Evolutionary conservation across 1,139 yeast species (phyloP).

Genomic region (Kodamaea plutei): DNA sequence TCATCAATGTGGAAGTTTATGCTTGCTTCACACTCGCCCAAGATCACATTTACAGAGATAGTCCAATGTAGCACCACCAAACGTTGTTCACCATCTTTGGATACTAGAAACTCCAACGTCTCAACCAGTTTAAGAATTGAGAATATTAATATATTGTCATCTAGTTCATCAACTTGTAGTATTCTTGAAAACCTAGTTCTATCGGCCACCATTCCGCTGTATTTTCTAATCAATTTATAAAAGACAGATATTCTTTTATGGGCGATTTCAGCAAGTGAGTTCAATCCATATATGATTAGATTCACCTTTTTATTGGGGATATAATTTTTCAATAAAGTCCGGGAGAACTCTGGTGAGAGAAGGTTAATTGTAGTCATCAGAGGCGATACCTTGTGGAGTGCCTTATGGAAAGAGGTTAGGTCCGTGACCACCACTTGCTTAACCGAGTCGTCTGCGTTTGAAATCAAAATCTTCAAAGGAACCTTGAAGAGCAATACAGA

Average conservation of each 20-base stretch:
- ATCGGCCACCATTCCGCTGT: constrained; percentile 10
- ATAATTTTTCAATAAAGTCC: constrained; percentile 19
- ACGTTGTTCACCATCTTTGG: constrained; percentile 1
- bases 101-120: constrained; percentile 15
- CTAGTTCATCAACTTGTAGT: constrained; percentile 10
- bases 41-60: constrained; percentile 20
- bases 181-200: constrained; percentile 7
- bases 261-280: constrained; percentile 26
- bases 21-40: constrained; percentile 27
- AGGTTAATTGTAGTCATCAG: constrained; percentile 11
- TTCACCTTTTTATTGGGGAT: constrained; percentile 26
- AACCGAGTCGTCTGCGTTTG: constrained; percentile 17
- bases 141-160: constrained; percentile 16
- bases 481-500: constrained; percentile 24
- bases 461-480: constrained; percentile 17
- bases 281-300: constrained; percentile 28
- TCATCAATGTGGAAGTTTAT: constrained; percentile 13
- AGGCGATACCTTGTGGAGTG: constrained; percentile 2
- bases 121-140: constrained; percentile 21
- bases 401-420: constrained; percentile 1
- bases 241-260: constrained; percentile 20
- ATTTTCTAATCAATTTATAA: constrained; percentile 18
- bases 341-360: constrained; percentile 23
- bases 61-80: constrained; percentile 24
- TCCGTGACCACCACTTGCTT: constrained; percentile 1